Base-by-base conservation (phyloP, 1,284 basidiomycete species). In the Mycena sp. region DNA sequence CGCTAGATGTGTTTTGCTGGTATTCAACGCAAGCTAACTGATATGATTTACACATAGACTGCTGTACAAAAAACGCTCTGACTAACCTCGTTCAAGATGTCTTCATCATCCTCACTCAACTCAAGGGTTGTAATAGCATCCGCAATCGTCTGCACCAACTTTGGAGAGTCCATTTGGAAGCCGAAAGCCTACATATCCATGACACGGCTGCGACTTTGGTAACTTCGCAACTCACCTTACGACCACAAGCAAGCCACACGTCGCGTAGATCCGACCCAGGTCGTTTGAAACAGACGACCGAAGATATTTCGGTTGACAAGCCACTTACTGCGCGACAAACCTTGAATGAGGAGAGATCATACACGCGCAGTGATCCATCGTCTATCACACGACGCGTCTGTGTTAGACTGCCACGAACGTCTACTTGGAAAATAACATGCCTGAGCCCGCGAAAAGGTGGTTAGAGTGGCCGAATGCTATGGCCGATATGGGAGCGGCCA, bases 361-460 rank as follows among this genome's bases (percentile, higher is more conserved):
- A 93, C 23, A 91, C 75, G 21, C 92, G 86, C 49, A 93, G 73
- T 54, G 83, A 83, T 12, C 91, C 91, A 73, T 93, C 90, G 67
- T 86, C 91, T 63, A 21, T 9, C 10, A 43, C 32, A 28, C 32
- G 19, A 53, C 48, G 61, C 43, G 54, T 57, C 40, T 25, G 65
- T 14, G 26, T 26, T 30, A 25, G 45, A 37, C 37, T 53, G n/a
- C 28, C 37, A 62, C 29, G 4, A 17, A 35, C 7, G 28, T 35
- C 23, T 30, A 48, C 56, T 26, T 11, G 25, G 1, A 17, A 19
- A 7, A 11, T 2, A 60, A 67, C 73, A 28, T 68, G 86, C 86
- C 82, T 75, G 85, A 87, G 17, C 87, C 87, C 32, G 79, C 85
- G 53, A 83, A 81, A 17, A 87, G 72, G 57, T 83, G 83, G 14